Evolutionary conservation across 805 yeast species (phyloP).

Genomic region (Teunomyces aglyptinius): DNA sequence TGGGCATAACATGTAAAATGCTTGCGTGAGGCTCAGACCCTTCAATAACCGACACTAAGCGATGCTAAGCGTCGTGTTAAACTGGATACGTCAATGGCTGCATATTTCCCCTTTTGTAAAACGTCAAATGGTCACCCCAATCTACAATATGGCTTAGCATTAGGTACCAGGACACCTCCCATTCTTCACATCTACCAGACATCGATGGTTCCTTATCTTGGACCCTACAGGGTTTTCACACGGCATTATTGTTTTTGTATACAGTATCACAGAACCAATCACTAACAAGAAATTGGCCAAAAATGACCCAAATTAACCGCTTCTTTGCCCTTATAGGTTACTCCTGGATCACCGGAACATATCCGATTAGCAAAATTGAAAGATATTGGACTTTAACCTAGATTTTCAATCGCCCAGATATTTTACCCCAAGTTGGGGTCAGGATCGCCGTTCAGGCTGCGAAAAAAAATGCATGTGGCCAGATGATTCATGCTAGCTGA

Average conservation of each 20-base stretch:
- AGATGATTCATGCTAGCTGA: not conserved
- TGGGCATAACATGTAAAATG: not conserved
- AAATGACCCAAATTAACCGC: not conserved
- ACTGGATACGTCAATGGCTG: not conserved
- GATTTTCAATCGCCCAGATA: not conserved
- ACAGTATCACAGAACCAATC: not conserved
- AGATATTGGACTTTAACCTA: not conserved
- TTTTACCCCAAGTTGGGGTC: not conserved
- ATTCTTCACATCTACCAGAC: too few relatives aligned
- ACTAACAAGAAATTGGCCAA: not conserved
- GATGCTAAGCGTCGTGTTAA: not conserved
- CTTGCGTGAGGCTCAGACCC: constrained; percentile 3
- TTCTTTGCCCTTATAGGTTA: not conserved
- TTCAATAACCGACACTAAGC: constrained; percentile 1
- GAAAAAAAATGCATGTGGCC: not conserved
- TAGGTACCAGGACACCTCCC: not conserved
- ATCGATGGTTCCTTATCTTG: not conserved
- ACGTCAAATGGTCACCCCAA: not conserved
- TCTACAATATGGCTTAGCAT: not conserved
- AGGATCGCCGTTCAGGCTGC: constrained; percentile 3
- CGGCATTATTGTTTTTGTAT: constrained; percentile 1
- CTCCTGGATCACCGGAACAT: not conserved
- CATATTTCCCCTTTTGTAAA: constrained; percentile 4
- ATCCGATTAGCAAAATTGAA: not conserved
- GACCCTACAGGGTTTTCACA: not conserved